phyloP scores from a whole-genome alignment of 306 rosid genomes.

The Cicer arietinum region DNA sequence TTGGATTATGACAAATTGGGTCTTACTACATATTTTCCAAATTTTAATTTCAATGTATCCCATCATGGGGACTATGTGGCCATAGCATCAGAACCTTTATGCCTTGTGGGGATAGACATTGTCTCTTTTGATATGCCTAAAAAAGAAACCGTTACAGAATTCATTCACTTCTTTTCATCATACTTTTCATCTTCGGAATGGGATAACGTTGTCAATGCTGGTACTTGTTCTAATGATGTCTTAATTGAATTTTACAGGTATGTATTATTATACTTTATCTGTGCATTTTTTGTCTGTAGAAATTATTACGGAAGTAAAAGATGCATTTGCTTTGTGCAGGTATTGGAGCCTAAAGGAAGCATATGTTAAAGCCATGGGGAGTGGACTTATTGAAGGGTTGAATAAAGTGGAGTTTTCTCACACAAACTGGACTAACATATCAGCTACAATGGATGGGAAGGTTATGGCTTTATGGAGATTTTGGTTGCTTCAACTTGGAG shows the following conservation, averaged over 20 bases:
- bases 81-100: conserved; percentile 88
- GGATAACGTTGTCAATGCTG: conserved; percentile 65
- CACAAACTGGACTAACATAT: conserved; percentile 62
- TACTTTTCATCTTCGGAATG: conserved; percentile 85
- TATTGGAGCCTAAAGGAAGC: conserved; percentile 95
- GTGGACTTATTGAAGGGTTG: conserved; percentile 69
- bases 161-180: conserved; percentile 62
- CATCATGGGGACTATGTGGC: conserved; percentile 96
- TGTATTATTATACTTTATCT: background rate
- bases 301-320: background rate
- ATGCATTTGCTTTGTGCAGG: conserved; percentile 55
- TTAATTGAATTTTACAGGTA: conserved; percentile 81
- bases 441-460: conserved; percentile 59
- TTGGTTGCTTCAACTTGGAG: conserved; percentile 74
- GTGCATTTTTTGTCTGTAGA: background rate
- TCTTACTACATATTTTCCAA: conserved; percentile 54
- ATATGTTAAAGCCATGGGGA: conserved; percentile 84
- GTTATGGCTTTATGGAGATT: conserved; percentile 71
- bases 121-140: conserved; percentile 66
- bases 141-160: conserved; percentile 60
- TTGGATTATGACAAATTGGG: conserved; percentile 45
- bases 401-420: conserved; percentile 80
- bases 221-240: conserved; percentile 55
- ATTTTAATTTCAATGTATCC: conserved; percentile 86
- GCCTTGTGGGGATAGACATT: conserved; percentile 85